Evolutionary conservation across 805 yeast species (phyloP), one percentile per base, ranked within the genome.

Genomic region (Grigorovia transvaalensis): DNA sequence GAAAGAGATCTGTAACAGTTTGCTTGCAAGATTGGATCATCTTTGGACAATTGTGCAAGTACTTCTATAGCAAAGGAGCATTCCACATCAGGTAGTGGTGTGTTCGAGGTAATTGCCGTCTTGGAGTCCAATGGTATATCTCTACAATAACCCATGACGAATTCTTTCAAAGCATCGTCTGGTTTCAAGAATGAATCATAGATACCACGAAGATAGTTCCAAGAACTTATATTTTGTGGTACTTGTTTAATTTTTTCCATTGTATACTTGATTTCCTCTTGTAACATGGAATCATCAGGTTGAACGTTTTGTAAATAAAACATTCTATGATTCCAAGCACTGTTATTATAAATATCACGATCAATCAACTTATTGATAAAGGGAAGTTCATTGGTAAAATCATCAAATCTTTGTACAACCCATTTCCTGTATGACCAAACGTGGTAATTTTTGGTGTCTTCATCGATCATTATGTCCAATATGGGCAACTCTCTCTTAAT

Each of bases 381-480:
- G 6, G 60, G 62, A 15, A 81, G 55, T 62, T 88, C 95, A 41
- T 67, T 64, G 0, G 62, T 60, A 58, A 69, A 81, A 44, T 80
- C 71, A 1, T 72, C 64, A 56, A 83, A 84, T 57, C 72, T 72
- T 41, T 74, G 72, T 9, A 85, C 83, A 20, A 87, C 69, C 97
- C 97, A 90, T 59, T 85, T 85, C 50, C 91, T 71, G 59, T 89
- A 88, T 0, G 96, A 79, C 98, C 99, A 93, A 6, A 90, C 96
- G 61, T 93, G 99, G 67, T 93, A 95, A 70, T 93, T 93, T 63
- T 93, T 93, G 5, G 83, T 65, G 62, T 93, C 99, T 48, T 81
- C 84, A 12, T 77, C 79, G 4, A 93, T 67, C 85, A 91, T 85
- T 47, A 75, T 68, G 43, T 76, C 75, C 44, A 85, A 71, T 20